Evolutionary conservation across 2,329 filamentous ascomycete species (phyloP).

Genomic region (Penicillium expansum): DNA sequence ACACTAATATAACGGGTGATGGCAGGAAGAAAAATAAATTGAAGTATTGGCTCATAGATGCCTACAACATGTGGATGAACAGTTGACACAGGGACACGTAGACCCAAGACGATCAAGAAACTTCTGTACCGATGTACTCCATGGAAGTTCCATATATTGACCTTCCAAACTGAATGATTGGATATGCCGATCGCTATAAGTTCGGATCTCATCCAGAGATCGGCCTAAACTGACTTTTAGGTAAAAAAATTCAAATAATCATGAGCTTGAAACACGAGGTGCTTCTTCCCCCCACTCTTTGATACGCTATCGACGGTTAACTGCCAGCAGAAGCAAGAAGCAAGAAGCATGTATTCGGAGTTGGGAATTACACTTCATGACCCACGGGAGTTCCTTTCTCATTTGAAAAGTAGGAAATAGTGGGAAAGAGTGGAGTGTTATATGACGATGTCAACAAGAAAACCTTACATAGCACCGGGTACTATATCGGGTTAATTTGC

Average conservation of each 20-base stretch:
- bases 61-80: no score
- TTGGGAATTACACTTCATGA: constrained; percentile 14
- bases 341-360: constrained; percentile 9
- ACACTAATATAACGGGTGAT: constrained; percentile 13
- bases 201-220: constrained; percentile 4
- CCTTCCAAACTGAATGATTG: constrained; percentile 14
- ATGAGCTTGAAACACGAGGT: constrained; percentile 8
- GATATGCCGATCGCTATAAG: constrained; percentile 12
- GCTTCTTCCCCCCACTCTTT: not conserved
- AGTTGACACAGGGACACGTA: not conserved
- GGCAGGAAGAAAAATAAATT: constrained; percentile 6
- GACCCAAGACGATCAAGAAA: not conserved
- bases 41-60: not conserved
- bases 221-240: not conserved
- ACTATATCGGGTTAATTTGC: not conserved
- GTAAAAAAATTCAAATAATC: not conserved
- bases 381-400: constrained; percentile 16
- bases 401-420: constrained; percentile 16
- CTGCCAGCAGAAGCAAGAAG: constrained; percentile 6
- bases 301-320: constrained; percentile 11
- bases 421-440: constrained; percentile 1
- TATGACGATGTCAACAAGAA: constrained; percentile 5
- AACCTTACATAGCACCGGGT: not conserved
- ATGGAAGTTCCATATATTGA: not conserved
- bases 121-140: not conserved